A percentile compares a stretch with the other conserved stretches of the same genome.
phyloP scores from a whole-genome alignment of 2,329 filamentous ascomycete species.

The Aspergillus brunneoviolaceus region DNA sequence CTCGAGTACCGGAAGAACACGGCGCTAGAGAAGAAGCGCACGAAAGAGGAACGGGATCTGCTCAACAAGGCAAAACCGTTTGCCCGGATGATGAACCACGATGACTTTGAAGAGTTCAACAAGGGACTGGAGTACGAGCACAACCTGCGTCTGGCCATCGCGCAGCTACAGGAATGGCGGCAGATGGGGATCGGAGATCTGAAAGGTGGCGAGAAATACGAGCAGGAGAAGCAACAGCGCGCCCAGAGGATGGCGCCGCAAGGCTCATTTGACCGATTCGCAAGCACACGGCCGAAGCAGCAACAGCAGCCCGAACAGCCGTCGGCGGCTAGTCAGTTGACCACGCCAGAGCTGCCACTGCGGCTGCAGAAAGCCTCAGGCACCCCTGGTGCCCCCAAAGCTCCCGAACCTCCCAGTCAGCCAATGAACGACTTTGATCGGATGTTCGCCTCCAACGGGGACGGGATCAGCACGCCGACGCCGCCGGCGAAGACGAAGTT shows the following conservation, averaged over 20 bases:
- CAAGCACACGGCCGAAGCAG: slow-evolving; percentile 70
- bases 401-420: slow-evolving; percentile 33
- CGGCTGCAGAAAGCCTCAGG: slow-evolving; percentile 51
- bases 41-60: slow-evolving; percentile 90
- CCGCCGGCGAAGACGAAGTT: slow-evolving; percentile 52
- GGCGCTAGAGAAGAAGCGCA: slow-evolving; percentile 87
- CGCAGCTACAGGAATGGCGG: slow-evolving; percentile 92
- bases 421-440: slow-evolving; percentile 55
- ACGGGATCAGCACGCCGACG: slow-evolving; percentile 37
- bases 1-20: slow-evolving; percentile 92
- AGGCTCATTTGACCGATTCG: slow-evolving; percentile 82
- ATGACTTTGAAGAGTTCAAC: slow-evolving; percentile 83
- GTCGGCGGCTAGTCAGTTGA: slow-evolving; percentile 71
- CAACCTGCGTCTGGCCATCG: slow-evolving; percentile 84
- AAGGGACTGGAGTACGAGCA: slow-evolving; percentile 86
- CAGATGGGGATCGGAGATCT: slow-evolving; percentile 80
- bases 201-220: slow-evolving; percentile 85
- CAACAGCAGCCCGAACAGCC: slow-evolving; percentile 67
- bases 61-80: slow-evolving; percentile 94
- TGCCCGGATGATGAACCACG: slow-evolving; percentile 91
- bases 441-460: slow-evolving; percentile 52
- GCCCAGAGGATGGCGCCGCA: slow-evolving; percentile 66
- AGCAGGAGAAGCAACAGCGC: slow-evolving; percentile 78
- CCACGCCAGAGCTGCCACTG: slow-evolving; percentile 74
- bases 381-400: slow-evolving; percentile 31